These are phyloP conservation scores for Penicillium hordei DNA, from an alignment of 2,329 filamentous ascomycete species.

Conservation along the genomic window DNA sequence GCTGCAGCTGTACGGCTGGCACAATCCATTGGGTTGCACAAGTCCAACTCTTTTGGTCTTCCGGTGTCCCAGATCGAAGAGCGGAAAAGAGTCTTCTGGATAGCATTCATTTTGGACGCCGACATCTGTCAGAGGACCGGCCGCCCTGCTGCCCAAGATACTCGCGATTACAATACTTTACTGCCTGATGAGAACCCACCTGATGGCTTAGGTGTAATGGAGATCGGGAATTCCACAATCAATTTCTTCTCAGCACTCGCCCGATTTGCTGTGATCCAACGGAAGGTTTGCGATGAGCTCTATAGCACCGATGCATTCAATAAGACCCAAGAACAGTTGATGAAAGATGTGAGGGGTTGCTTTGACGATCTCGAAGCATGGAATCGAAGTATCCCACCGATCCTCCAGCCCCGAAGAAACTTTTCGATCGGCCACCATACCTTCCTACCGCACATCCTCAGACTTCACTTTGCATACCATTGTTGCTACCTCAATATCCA, in stretches of 20 bases:
- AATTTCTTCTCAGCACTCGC: conserved; percentile 18
- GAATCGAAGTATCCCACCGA: conserved; percentile 6
- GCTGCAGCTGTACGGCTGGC: conserved; percentile 23
- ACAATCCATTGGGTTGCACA: conserved; percentile 26
- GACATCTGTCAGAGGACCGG: conserved; percentile 23
- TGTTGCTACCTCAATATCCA: conserved; percentile 20
- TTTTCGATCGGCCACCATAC: conserved; percentile 1
- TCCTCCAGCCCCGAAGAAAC: conserved; percentile 3
- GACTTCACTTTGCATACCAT: conserved; percentile 19
- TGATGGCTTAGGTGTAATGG: conserved; percentile 13
- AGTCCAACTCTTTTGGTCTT: conserved; percentile 12
- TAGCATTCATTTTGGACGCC: conserved; percentile 26
- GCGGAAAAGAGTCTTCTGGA: conserved; percentile 21
- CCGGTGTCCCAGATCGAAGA: conserved; percentile 16
- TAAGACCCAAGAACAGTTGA: neutral
- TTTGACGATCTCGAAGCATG: conserved; percentile 15
- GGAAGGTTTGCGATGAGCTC: conserved; percentile 11
- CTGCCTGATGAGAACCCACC: conserved; percentile 11
- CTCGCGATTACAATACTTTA: conserved; percentile 17
- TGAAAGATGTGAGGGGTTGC: conserved; percentile 10
- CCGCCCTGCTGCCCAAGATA: conserved; percentile 21
- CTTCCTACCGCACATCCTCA: conserved; percentile 15
- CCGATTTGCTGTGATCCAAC: conserved; percentile 19
- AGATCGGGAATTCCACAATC: conserved; percentile 5
- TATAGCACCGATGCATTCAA: conserved; percentile 6